Base-by-base conservation (phyloP, 2,329 filamentous ascomycete species). In the Aspergillus sp. region DNA sequence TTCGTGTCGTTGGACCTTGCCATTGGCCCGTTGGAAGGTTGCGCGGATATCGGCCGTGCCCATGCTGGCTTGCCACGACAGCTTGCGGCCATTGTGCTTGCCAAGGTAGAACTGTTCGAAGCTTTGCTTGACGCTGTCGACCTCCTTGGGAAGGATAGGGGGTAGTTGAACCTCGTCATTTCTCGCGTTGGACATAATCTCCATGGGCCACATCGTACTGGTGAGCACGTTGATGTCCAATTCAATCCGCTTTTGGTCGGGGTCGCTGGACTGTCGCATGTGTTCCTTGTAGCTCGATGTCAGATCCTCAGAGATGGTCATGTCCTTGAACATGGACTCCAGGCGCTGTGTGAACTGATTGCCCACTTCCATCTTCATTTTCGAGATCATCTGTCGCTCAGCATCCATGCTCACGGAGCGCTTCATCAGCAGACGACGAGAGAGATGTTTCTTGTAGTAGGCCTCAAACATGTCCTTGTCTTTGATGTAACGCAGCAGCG, bases 401-500 rank as follows among this genome's bases (percentile, higher is more conserved):
- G 92, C 91, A 70, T 97, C 94, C 65, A 91, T 89, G 72, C 91
- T 96, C 67, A 96, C 89, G 0, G 92, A 94, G 70, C 95, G 96
- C 72, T 89, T 91, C 78, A 95, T 91, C 17, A 99, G 82, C 45
- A 99, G 80, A 55, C 95, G 88, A 61, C 91, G 89, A 48, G 91
- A 94, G 23, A 99, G 84, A 77, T 99, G 95, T 74, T 96, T 96
- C 81, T 98, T 97, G 81, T 99, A 98, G 76, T 99, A 99, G 4
- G 91, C 87, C 79, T 99, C 94, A 70, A 99, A 97, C 67, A 96
- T 83, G 73, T 99, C 95, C 78, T 94, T 95, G 71, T 98, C 94
- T 58, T 89, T 87, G 39, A 99, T 85, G 68, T 96, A 97, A 49
- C 92, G 88, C 55, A 99, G 85, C 6, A 99, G 81, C 0, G 89